phyloP scores from a whole-genome alignment of 1,284 basidiomycete species.

The Ganoderma multipileum region DNA sequence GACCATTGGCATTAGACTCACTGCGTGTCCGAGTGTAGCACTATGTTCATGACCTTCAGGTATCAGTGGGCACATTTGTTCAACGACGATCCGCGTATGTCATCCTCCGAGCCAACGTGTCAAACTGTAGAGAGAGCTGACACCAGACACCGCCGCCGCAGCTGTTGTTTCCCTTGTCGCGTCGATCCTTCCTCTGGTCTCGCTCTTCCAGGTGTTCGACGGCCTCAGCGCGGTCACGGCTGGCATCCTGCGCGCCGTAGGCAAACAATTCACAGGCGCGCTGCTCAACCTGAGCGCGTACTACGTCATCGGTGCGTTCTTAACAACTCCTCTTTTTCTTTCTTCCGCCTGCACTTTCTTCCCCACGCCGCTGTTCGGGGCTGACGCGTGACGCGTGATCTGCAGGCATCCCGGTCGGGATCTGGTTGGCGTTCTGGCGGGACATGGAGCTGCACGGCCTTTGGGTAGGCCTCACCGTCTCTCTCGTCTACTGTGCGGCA shows the following conservation, averaged over 20 bases:
- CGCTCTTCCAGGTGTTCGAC: conserved; percentile 86
- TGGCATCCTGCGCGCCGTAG: conserved; percentile 81
- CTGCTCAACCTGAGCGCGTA: conserved; percentile 73
- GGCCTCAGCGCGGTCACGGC: conserved; percentile 72
- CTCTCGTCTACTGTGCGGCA: conserved; percentile 59
- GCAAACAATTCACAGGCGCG: conserved; percentile 76
- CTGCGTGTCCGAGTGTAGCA: conserved; percentile 44
- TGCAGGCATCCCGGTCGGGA: conserved; percentile 65
- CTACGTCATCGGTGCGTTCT: conserved; percentile 59
- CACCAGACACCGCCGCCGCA: conserved; percentile 25
- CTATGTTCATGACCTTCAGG: conserved; percentile 77
- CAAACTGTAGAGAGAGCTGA: background rate
- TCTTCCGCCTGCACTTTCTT: background rate
- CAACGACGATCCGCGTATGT: conserved; percentile 76
- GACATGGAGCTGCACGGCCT: conserved; percentile 62
- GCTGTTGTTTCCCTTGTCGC: conserved; percentile 74
- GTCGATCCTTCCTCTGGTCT: conserved; percentile 75
- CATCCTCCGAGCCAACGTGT: too few species aligned
- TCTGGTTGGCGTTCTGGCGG: conserved; percentile 66
- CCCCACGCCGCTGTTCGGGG: background rate
- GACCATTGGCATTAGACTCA: background rate
- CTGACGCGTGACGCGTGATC: background rate
- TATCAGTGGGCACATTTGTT: conserved; percentile 84
- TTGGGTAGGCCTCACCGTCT: conserved; percentile 72
- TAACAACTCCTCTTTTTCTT: background rate